These are phyloP conservation scores for Dendrobium huoshanense DNA, from an alignment of 106 monocot species.

Conservation along the genomic window DNA sequence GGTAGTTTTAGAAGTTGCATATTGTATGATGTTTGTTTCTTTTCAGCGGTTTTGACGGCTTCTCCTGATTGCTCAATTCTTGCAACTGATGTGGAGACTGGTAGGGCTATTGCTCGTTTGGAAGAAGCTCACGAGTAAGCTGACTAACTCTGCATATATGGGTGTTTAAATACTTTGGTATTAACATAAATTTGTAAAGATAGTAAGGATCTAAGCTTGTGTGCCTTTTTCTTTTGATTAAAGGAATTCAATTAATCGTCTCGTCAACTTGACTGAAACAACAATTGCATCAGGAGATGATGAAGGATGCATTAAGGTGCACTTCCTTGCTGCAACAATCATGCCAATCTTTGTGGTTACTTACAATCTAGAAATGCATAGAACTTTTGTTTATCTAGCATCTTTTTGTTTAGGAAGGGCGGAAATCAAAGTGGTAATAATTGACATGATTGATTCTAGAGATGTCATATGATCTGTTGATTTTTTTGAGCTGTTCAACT, in stretches of 20 bases:
- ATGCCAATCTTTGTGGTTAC: not conserved
- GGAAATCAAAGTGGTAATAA: not conserved
- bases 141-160: not conserved
- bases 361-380: not conserved
- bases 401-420: not conserved
- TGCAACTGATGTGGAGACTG: constrained; percentile 79
- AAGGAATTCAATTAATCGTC: constrained; percentile 61
- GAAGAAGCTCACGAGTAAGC: constrained; percentile 75
- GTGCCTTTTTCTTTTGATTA: not conserved
- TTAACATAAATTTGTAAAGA: not conserved
- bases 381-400: not conserved
- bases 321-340: not conserved
- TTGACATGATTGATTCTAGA: not conserved
- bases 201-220: not conserved
- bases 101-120: constrained; percentile 53
- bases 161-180: not conserved
- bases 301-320: constrained; percentile 87
- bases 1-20: not conserved
- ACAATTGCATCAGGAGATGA: constrained; percentile 92
- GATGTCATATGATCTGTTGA: not conserved
- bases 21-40: not conserved
- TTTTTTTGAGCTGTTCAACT: not conserved
- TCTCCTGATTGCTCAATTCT: constrained; percentile 85
- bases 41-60: constrained; percentile 63
- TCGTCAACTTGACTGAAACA: constrained; percentile 84